Evolutionary conservation across 2,329 filamentous ascomycete species (phyloP).

Genomic region (Bipolaris sorokiniana): DNA sequence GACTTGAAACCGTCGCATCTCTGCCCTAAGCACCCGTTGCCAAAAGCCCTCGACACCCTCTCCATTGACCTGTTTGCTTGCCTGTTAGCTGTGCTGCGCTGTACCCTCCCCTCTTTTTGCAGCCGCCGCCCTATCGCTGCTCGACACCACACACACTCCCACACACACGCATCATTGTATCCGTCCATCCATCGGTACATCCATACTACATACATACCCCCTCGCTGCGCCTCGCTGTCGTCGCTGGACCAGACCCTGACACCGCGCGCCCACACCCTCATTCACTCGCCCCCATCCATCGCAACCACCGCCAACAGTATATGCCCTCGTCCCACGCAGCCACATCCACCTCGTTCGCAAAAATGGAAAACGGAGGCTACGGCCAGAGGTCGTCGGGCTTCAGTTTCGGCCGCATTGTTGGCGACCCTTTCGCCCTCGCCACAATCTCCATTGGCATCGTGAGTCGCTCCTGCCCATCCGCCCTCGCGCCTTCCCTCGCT

Average conservation of each 20-base stretch:
- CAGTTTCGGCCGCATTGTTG: constrained; percentile 85
- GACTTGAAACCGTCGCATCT: constrained; percentile 37
- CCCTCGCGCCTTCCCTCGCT: constrained; percentile 22
- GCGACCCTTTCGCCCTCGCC: constrained; percentile 93
- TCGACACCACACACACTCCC: too few relatives aligned
- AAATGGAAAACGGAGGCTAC: constrained; percentile 73
- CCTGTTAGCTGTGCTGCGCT: constrained; percentile 8
- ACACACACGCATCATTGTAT: not conserved
- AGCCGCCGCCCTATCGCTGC: constrained; percentile 18
- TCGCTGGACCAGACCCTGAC: constrained; percentile 16
- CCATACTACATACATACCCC: constrained; percentile 5
- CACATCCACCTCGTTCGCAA: constrained; percentile 74
- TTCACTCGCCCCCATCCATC: not conserved
- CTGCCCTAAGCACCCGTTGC: constrained; percentile 9
- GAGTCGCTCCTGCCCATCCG: constrained; percentile 52
- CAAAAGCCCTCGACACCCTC: constrained; percentile 30
- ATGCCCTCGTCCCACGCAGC: constrained; percentile 79
- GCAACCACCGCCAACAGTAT: constrained; percentile 51
- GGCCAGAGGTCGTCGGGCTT: constrained; percentile 59
- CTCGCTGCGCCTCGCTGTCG: constrained; percentile 5
- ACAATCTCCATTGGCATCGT: constrained; percentile 92
- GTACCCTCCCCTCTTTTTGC: constrained; percentile 4
- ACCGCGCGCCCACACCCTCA: constrained; percentile 9
- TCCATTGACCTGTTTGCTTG: constrained; percentile 3
- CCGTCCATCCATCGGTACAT: not conserved